Percentiles rank a stretch among this genome's conserved stretches.
Evolutionary conservation across 2,329 filamentous ascomycete genomes (phyloP).

Genomic region (Phyllosticta capitalensis): DNA sequence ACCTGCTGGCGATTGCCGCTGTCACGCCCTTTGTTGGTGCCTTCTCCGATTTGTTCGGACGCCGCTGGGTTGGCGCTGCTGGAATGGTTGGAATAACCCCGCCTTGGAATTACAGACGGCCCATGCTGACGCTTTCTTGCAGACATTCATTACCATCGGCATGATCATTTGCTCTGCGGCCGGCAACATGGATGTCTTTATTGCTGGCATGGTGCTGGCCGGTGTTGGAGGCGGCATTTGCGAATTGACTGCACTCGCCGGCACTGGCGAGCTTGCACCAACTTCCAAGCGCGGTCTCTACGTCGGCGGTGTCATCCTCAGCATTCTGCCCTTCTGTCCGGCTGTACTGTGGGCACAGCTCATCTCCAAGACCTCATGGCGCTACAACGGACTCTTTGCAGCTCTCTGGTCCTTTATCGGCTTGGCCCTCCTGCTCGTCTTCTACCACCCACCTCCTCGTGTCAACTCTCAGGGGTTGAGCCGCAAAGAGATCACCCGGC

Average conservation of each 20-base stretch:
- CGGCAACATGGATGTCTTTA: constrained; percentile 19
- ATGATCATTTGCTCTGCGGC: constrained; percentile 48
- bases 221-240: constrained; percentile 58
- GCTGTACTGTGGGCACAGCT: constrained; percentile 54
- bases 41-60: constrained; percentile 25
- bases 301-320: constrained; percentile 50
- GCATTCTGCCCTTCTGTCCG: constrained; percentile 53
- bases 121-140: constrained; percentile 40
- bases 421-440: constrained; percentile 37
- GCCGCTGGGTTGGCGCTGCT: constrained; percentile 23
- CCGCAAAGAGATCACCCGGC: constrained; percentile 22
- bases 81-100: constrained; percentile 15
- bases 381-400: constrained; percentile 46
- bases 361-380: constrained; percentile 43
- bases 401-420: constrained; percentile 44
- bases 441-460: constrained; percentile 46
- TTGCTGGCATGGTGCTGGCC: constrained; percentile 41
- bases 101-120: constrained; percentile 33
- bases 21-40: constrained; percentile 55
- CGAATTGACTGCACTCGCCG: constrained; percentile 59
- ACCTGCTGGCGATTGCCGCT: constrained; percentile 48
- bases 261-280: constrained; percentile 58
- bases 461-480: constrained; percentile 28
- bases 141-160: constrained; percentile 41
- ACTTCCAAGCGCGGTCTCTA: constrained; percentile 55